Evolutionary conservation across 495 filamentous ascomycete genomes (phyloP).

Genomic region (Aspergillus heteromorphus): DNA sequence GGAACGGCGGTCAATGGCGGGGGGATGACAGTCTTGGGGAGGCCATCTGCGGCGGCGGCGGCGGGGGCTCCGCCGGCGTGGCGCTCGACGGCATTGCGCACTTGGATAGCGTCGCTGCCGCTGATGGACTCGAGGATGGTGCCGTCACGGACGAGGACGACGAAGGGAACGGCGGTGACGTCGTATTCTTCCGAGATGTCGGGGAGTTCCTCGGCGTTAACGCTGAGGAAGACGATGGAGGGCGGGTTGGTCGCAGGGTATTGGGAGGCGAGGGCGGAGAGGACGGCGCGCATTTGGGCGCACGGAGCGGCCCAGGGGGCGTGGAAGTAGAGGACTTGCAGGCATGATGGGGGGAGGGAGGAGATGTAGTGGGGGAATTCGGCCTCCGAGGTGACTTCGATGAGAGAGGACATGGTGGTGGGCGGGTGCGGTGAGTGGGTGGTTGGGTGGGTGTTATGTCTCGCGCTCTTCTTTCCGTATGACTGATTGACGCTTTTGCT

Average conservation of each 20-base stretch:
- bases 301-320: constrained; percentile 97
- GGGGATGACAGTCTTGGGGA: constrained; percentile 41
- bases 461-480: background rate
- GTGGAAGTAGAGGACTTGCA: constrained; percentile 86
- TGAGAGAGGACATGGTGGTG: constrained; percentile 61
- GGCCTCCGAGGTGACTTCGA: constrained; percentile 63
- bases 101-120: constrained; percentile 78
- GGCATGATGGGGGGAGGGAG: constrained; percentile 58
- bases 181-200: constrained; percentile 87
- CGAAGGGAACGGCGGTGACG: constrained; percentile 87
- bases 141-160: constrained; percentile 69
- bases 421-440: constrained; percentile 7
- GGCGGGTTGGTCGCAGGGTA: constrained; percentile 63
- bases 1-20: constrained; percentile 46
- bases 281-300: constrained; percentile 84
- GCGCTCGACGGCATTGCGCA: constrained; percentile 76
- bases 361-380: constrained; percentile 62
- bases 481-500: background rate
- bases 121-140: constrained; percentile 73
- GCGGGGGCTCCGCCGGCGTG: constrained; percentile 49
- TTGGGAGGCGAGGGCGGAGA: constrained; percentile 75
- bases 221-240: constrained; percentile 70
- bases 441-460: background rate
- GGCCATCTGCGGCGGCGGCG: constrained; percentile 17
- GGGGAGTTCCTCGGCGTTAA: constrained; percentile 85